Conservation (phyloP, 257 asterid species). For the Coffea canephora region DNA sequence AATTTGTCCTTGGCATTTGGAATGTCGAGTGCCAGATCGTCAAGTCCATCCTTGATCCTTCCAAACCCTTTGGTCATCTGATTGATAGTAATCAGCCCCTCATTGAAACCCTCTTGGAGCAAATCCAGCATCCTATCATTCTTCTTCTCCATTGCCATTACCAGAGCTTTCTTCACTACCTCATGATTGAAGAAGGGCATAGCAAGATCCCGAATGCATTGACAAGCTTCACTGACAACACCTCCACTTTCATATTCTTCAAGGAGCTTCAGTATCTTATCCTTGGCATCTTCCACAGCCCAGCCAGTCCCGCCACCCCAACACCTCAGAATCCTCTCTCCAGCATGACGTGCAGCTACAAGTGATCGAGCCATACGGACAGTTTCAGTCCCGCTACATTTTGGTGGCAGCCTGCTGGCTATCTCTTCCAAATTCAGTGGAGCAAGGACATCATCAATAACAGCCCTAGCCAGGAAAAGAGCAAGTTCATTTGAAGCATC, state of each 20-base stretch:
- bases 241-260: slow-evolving; percentile 97
- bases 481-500: slow-evolving; percentile 94
- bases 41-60: slow-evolving; percentile 88
- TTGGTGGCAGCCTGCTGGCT: slow-evolving; percentile 50
- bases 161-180: slow-evolving; percentile 93
- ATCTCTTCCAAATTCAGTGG: slow-evolving; percentile 89
- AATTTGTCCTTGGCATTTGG: slow-evolving; percentile 89
- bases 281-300: slow-evolving; percentile 99
- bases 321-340: slow-evolving; percentile 96
- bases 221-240: slow-evolving; percentile 85
- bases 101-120: slow-evolving; percentile 73
- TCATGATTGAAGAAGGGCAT: slow-evolving; percentile 97
- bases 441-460: slow-evolving; percentile 86
- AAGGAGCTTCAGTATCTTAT: slow-evolving; percentile 88
- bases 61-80: slow-evolving; percentile 93
- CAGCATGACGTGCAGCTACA: slow-evolving; percentile 94
- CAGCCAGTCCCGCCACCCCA: slow-evolving; percentile 99
- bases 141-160: slow-evolving; percentile 99
- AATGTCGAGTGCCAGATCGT: slow-evolving; percentile 89
- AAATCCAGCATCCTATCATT: slow-evolving; percentile 79
- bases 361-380: slow-evolving; percentile 71
- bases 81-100: slow-evolving; percentile 87
- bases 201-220: slow-evolving; percentile 80
- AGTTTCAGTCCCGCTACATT: slow-evolving; percentile 78
- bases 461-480: slow-evolving; percentile 82